These are phyloP conservation scores for Candida quercuum DNA, from an alignment of 805 yeast genomes.

Conservation along the genomic window DNA sequence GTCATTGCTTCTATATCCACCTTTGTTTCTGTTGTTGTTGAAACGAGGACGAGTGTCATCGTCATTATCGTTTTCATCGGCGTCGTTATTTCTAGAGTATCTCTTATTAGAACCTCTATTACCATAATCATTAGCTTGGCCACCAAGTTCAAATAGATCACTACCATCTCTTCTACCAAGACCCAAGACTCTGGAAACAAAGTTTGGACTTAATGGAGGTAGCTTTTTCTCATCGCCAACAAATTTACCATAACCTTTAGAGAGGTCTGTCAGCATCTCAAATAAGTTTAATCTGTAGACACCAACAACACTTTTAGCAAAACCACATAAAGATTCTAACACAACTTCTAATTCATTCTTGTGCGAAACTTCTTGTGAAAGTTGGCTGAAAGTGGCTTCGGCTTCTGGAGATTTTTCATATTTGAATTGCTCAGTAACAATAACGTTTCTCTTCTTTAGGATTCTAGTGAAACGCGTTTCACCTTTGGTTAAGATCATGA, in stretches of 20 bases:
- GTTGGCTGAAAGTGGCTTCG: conserved; percentile 25
- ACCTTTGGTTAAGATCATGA: conserved; percentile 47
- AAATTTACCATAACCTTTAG: conserved; percentile 24
- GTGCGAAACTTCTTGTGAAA: conserved; percentile 21
- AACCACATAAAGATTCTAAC: conserved; percentile 31
- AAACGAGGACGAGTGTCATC: too few relatives aligned
- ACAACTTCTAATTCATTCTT: conserved; percentile 26
- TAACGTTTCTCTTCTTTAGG: conserved; percentile 50
- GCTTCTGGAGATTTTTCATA: conserved; percentile 33
- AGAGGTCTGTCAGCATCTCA: conserved; percentile 28
- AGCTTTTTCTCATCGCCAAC: conserved; percentile 11
- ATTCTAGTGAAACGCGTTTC: conserved; percentile 53
- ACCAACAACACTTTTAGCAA: conserved; percentile 28
- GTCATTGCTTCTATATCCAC: conserved; percentile 7
- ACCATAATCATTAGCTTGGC: conserved; percentile 15
- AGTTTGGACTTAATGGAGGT: conserved; percentile 18
- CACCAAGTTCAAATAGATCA: conserved; percentile 19
- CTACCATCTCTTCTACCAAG: conserved; percentile 17
- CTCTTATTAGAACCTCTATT: conserved; percentile 11
- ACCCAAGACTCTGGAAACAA: conserved; percentile 18
- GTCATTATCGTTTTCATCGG: conserved; percentile 8
- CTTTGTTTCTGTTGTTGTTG: too few relatives aligned
- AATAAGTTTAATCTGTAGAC: conserved; percentile 28
- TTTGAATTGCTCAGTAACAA: conserved; percentile 38
- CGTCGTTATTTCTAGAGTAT: conserved; percentile 6